Conservation (phyloP, 176 grass and related monocot species). For the Bonia amplexicaulis region DNA sequence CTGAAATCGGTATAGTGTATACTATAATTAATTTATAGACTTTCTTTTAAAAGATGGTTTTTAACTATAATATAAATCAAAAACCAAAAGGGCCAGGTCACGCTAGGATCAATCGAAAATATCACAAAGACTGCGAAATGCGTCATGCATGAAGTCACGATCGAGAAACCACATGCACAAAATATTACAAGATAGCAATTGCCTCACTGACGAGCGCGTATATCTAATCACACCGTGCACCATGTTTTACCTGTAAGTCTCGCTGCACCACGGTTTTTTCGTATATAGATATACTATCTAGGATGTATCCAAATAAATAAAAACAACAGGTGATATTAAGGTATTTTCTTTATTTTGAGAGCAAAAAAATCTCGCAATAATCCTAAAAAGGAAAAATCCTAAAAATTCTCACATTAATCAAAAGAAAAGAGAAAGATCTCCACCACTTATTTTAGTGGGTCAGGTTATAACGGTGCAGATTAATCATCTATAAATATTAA, state of each 20-base stretch:
- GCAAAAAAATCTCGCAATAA: no score
- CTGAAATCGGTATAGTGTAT: no score
- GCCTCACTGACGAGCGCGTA: background rate
- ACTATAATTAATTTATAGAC: no score
- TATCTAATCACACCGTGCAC: background rate
- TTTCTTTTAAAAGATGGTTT: no score
- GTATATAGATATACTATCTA: background rate
- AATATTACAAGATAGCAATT: background rate
- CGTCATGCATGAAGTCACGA: background rate
- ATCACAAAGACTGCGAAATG: background rate
- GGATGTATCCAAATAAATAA: background rate
- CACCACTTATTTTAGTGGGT: accelerated
- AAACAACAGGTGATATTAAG: no score
- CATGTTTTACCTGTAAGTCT: background rate
- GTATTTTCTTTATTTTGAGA: no score
- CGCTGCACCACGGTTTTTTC: background rate
- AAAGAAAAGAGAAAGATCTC: no score
- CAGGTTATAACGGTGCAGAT: no score
- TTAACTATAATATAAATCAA: no score
- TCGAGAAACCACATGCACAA: background rate
- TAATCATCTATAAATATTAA: no score
- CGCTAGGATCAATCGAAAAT: background rate
- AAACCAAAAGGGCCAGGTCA: background rate
- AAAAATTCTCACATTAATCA: no score
- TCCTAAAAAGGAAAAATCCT: no score